These are phyloP conservation scores for Polytolypa hystricis DNA, from an alignment of 2,329 filamentous ascomycete species.

Conservation along the genomic window DNA sequence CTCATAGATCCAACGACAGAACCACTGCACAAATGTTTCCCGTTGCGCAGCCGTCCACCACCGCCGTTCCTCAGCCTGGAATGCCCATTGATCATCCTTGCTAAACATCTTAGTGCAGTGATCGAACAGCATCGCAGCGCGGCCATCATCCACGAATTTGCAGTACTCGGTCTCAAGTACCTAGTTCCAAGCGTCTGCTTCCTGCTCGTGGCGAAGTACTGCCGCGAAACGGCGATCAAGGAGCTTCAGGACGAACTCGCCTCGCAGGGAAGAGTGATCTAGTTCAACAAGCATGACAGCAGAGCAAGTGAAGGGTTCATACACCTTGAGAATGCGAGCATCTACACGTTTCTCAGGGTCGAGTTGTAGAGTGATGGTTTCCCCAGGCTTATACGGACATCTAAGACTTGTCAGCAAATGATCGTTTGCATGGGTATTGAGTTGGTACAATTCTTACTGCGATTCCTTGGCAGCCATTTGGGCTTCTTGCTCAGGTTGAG, in stretches of 20 bases:
- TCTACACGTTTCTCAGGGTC: background rate
- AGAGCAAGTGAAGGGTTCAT: conserved; percentile 14
- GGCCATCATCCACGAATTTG: conserved; percentile 11
- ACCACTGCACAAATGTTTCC: conserved; percentile 13
- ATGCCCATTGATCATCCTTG: conserved; percentile 8
- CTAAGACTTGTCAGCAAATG: no score
- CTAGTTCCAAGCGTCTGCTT: conserved; percentile 9
- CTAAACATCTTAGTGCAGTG: background rate
- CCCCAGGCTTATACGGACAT: background rate
- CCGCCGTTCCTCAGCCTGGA: no score
- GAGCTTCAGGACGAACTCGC: conserved; percentile 13
- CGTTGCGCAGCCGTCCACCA: no score
- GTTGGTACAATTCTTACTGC: no score
- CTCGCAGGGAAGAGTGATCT: conserved; percentile 6
- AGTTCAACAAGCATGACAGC: conserved; percentile 10
- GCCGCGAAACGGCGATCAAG: conserved; percentile 15
- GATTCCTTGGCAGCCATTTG: no score
- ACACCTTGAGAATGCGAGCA: conserved; percentile 9
- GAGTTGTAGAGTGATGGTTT: background rate
- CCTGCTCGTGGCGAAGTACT: conserved; percentile 8
- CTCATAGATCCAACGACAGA: conserved; percentile 8
- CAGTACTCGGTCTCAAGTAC: conserved; percentile 11
- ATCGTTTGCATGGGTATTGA: no score
- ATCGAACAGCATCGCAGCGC: conserved; percentile 5
- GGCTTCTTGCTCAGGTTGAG: no score